phyloP scores from a whole-genome alignment of 2,329 filamentous ascomycete genomes.

The Colletotrichum sidae region DNA sequence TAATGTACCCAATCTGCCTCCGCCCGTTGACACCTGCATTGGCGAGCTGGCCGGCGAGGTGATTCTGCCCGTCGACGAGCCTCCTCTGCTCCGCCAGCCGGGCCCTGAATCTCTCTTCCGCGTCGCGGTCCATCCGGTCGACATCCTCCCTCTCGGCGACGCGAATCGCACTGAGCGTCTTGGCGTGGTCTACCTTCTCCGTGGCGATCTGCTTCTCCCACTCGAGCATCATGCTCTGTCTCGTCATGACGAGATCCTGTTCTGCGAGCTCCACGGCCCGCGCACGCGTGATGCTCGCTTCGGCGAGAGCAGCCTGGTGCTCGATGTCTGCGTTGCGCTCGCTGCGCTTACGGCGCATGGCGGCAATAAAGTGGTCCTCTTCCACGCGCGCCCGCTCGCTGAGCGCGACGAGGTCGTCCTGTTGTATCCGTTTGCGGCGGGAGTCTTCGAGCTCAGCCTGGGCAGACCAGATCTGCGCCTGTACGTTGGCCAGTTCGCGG shows the following conservation, averaged over 20 bases:
- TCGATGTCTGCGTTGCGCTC: slow-evolving; percentile 52
- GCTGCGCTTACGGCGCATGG: slow-evolving; percentile 50
- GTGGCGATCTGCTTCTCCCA: slow-evolving; percentile 61
- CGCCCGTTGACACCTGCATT: slow-evolving; percentile 48
- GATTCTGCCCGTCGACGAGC: slow-evolving; percentile 59
- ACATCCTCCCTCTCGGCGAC: slow-evolving; percentile 64
- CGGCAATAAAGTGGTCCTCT: slow-evolving; percentile 54
- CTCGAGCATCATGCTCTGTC: slow-evolving; percentile 58
- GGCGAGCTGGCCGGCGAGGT: slow-evolving; percentile 50
- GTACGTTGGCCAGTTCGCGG: slow-evolving; percentile 63
- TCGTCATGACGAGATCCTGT: slow-evolving; percentile 56
- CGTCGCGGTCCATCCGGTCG: slow-evolving; percentile 59
- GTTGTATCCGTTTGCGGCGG: slow-evolving; percentile 58
- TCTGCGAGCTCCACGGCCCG: slow-evolving; percentile 60
- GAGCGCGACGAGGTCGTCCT: slow-evolving; percentile 57
- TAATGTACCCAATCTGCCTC: slow-evolving; percentile 68
- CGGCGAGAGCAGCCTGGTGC: slow-evolving; percentile 61
- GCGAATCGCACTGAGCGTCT: slow-evolving; percentile 60
- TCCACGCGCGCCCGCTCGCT: slow-evolving; percentile 60
- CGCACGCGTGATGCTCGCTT: slow-evolving; percentile 57
- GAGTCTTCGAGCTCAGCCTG: slow-evolving; percentile 64
- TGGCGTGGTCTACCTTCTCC: slow-evolving; percentile 61
- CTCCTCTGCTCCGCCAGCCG: slow-evolving; percentile 63
- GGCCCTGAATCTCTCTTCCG: slow-evolving; percentile 58
- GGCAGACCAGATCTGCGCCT: slow-evolving; percentile 61